These are phyloP conservation scores for Nectriaceae sp. DNA, from an alignment of 2,329 filamentous ascomycete genomes.

Conservation along the genomic window DNA sequence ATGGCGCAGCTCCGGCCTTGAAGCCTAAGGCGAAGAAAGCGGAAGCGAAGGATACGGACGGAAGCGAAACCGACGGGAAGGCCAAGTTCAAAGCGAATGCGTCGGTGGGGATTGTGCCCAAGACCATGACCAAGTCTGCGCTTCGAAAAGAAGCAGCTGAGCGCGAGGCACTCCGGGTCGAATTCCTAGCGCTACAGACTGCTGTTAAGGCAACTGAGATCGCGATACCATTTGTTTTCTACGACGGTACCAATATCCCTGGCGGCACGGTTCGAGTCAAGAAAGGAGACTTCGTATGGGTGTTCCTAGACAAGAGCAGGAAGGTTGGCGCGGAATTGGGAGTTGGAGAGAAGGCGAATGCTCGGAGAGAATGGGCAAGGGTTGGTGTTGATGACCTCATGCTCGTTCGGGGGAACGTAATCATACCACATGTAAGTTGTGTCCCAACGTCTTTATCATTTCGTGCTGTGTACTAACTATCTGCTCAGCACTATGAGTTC, in stretches of 20 bases:
- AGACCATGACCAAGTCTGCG: constrained; percentile 69
- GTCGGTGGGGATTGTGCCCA: constrained; percentile 66
- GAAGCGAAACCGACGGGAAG: constrained; percentile 19
- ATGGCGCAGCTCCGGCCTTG: constrained; percentile 35
- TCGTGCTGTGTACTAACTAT: constrained; percentile 19
- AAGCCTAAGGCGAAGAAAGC: constrained; percentile 38
- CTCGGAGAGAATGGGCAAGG: constrained; percentile 81
- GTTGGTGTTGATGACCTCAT: constrained; percentile 95
- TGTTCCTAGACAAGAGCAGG: constrained; percentile 87
- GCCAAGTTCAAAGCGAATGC: constrained; percentile 63
- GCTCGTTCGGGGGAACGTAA: constrained; percentile 86
- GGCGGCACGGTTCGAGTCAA: constrained; percentile 83
- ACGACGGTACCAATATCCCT: constrained; percentile 88
- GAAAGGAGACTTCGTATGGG: constrained; percentile 91
- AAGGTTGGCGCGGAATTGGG: constrained; percentile 86
- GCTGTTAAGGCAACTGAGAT: constrained; percentile 88
- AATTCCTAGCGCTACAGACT: constrained; percentile 83
- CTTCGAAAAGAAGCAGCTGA: constrained; percentile 78
- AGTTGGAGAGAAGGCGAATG: constrained; percentile 68
- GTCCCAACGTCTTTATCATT: constrained; percentile 5
- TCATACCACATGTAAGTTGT: constrained; percentile 84
- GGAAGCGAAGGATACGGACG: constrained; percentile 35
- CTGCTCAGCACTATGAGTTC: constrained; percentile 85
- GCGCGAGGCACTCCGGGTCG: constrained; percentile 75
- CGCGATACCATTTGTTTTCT: constrained; percentile 92